Evolutionary conservation across 495 filamentous ascomycete genomes (phyloP).

Genomic region (Aspergillus biplanus): DNA sequence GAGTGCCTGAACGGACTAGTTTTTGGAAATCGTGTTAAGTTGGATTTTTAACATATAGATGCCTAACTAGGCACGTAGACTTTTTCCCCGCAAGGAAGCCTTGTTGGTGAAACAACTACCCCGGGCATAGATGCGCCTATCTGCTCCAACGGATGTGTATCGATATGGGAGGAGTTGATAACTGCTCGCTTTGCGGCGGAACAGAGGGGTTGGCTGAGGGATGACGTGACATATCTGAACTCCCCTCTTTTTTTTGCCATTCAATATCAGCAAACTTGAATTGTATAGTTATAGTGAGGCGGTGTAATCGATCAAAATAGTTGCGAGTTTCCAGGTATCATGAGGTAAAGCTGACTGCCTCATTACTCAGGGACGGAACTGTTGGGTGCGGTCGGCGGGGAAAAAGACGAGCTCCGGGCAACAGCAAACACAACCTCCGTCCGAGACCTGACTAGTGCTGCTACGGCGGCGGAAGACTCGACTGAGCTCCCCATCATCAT

Average conservation of each 20-base stretch:
- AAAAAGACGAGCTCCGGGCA: not conserved
- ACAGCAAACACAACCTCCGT: not conserved
- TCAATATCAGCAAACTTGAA: too few species aligned
- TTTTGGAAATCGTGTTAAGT: not conserved
- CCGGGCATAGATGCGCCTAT: not conserved
- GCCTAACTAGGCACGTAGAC: not conserved
- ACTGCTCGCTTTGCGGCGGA: not conserved
- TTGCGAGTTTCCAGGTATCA: too few species aligned
- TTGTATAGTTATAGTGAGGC: too few species aligned
- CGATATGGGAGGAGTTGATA: not conserved
- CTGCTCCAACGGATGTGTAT: not conserved
- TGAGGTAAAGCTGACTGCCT: not conserved
- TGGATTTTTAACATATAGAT: not conserved
- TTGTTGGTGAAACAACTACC: not conserved
- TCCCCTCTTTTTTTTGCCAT: too few species aligned
- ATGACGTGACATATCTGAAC: not conserved
- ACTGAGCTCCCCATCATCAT: constrained; percentile 12
- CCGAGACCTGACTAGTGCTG: not conserved
- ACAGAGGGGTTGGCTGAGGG: constrained; percentile 10
- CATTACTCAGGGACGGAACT: constrained; percentile 2
- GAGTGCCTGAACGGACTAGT: not conserved
- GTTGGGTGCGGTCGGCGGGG: not conserved
- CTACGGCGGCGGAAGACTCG: constrained; percentile 5
- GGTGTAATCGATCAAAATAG: too few species aligned
- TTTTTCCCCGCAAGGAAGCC: not conserved